Base-by-base conservation (phyloP, 2,329 filamentous ascomycete species). In the Beauveria sp. region DNA sequence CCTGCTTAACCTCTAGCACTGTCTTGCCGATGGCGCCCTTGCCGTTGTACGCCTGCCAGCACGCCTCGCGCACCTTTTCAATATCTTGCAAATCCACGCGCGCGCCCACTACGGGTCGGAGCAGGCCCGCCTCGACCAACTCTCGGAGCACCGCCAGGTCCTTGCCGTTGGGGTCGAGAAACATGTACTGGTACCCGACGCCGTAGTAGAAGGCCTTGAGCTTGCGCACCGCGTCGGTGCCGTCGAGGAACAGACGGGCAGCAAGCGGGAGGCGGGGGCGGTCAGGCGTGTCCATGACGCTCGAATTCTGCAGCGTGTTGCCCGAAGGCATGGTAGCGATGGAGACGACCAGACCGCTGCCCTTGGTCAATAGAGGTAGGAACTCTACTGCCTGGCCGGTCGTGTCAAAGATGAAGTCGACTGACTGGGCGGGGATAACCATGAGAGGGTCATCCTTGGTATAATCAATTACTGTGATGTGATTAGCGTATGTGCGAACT, bases 341-440 rank as follows among this genome's bases (percentile, higher is more conserved):
- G 28, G 73, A 73, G 5, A 77, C 63, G 46, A 78, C 74, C 26
- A 69, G 61, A 20, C 75, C 68, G 16, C 65, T 66, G 0, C 67
- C 66, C 3, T 69, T 72, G 46, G 70, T 72, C 70, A 78, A 71
- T 2, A 77, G 64, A 14, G 69, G 67, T 2, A 77, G 38, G 38
- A 69, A 73, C 9, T 69, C 63, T 65, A 77, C 70, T 3, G 75
- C 68, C 20, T 68, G 56, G 8, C 70, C 71, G 6, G 70, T 70
- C 1, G 76, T 79, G 66, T 79, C 77, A 34, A 78, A 75, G 55
- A 79, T 66, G 64, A 77, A 77, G 66, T 79, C 77, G 30, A 79
- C 72, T 0, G 68, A 72, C 8, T 69, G 66, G 16, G 67, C 67
- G 2, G 71, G 67, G 45, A 78, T 73, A 22, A 58, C 65, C n/a